A percentile compares a stretch with the other conserved stretches of the same genome.
These are phyloP conservation scores for Allium fistulosum DNA, from an alignment of 106 monocot genomes.

Conservation along the genomic window DNA sequence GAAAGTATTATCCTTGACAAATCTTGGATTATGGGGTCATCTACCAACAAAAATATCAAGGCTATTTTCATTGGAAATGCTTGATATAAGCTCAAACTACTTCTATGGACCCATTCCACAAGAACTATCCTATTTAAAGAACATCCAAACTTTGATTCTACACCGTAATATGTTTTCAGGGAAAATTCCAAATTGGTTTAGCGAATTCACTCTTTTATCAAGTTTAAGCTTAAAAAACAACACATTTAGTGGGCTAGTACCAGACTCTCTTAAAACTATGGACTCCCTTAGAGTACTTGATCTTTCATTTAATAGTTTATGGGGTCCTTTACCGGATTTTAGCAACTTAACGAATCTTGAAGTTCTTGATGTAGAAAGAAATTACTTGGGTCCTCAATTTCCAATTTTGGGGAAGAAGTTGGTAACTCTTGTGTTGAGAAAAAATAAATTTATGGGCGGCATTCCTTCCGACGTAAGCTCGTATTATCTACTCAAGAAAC, in stretches of 20 bases:
- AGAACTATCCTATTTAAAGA: constrained; percentile 37
- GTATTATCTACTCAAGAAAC: constrained; percentile 43
- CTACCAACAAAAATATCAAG: constrained; percentile 70
- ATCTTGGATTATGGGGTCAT: constrained; percentile 81
- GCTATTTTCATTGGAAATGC: constrained; percentile 60
- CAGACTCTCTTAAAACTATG: constrained; percentile 39
- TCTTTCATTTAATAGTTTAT: constrained; percentile 58
- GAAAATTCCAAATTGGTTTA: constrained; percentile 40
- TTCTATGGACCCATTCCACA: constrained; percentile 57
- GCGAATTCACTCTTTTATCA: constrained; percentile 33
- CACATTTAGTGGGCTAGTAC: constrained; percentile 49
- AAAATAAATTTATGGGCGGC: constrained; percentile 65
- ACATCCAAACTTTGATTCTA: constrained; percentile 77
- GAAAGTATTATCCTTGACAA: constrained; percentile 72
- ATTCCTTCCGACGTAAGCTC: constrained; percentile 52
- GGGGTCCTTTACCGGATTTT: constrained; percentile 70
- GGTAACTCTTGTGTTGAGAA: constrained; percentile 49
- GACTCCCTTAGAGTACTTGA: constrained; percentile 60
- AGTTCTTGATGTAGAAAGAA: constrained; percentile 69
- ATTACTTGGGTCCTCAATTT: constrained; percentile 76
- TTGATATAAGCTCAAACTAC: constrained; percentile 87
- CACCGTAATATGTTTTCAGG: constrained; percentile 71
- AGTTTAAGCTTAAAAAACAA: constrained; percentile 66
- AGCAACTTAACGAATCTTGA: constrained; percentile 62
- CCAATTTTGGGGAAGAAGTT: constrained; percentile 72